These are phyloP conservation scores for Mucor lusitanicus DNA, from an alignment of 371 early-diverging fungal genomes.

Conservation along the genomic window DNA sequence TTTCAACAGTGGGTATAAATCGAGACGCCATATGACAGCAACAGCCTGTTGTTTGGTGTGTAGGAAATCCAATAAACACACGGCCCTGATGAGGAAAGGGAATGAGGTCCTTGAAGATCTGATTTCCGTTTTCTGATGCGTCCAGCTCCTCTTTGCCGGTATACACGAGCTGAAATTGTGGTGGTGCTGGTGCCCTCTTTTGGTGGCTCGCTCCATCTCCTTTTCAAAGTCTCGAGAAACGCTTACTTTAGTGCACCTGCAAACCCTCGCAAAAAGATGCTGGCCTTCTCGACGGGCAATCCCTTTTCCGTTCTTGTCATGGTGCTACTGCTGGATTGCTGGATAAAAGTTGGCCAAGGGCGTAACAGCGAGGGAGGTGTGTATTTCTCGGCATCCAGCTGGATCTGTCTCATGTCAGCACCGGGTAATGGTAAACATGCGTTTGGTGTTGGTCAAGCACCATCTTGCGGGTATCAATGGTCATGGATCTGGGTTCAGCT, in stretches of 20 bases:
- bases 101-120: constrained; percentile 72
- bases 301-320: too few species aligned
- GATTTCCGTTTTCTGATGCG: constrained; percentile 56
- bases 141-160: constrained; percentile 78
- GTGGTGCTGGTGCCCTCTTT: constrained; percentile 88
- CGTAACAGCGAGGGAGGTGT: constrained; percentile 31
- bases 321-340: constrained; percentile 12
- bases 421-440: constrained; percentile 69
- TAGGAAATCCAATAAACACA: constrained; percentile 90
- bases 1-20: constrained; percentile 89
- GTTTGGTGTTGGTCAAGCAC: constrained; percentile 64
- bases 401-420: constrained; percentile 64
- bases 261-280: constrained; percentile 77
- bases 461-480: constrained; percentile 49
- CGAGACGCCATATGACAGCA: constrained; percentile 82
- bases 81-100: constrained; percentile 81
- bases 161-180: constrained; percentile 71
- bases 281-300: constrained; percentile 48
- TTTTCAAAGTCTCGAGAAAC: constrained; percentile 57
- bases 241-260: constrained; percentile 60
- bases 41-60: constrained; percentile 91
- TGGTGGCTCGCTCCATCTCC: constrained; percentile 91
- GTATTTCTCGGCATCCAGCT: constrained; percentile 70
- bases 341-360: constrained; percentile 30
- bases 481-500: constrained; percentile 64